A percentile compares a stretch with the other conserved stretches of the same genome.
Conservation (phyloP, 208 protist genomes). For the Vickermania ingenoplastis region DNA sequence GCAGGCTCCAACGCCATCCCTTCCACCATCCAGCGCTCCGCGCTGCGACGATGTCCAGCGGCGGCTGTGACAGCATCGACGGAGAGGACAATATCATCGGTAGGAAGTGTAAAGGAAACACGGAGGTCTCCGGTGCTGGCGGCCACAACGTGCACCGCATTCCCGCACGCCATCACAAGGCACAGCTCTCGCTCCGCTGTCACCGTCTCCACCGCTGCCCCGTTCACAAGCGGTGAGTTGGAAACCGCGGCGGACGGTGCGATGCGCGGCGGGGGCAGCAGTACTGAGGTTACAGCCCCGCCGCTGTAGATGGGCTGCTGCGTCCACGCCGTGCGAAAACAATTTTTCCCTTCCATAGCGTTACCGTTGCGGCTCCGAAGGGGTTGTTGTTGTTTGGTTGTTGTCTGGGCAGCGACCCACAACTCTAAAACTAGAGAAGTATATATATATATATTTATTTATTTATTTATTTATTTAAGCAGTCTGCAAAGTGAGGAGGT, state of each 20-base stretch:
- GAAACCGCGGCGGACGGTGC: background rate
- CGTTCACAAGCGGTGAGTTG: no score
- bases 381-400: no score
- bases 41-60: background rate
- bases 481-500: no score
- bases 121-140: conserved; percentile 42
- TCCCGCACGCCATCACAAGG: conserved; percentile 73
- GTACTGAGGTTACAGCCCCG: conserved; percentile 61
- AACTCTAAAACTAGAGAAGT: no score
- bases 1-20: background rate
- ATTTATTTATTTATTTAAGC: no score
- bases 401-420: no score
- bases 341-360: conserved; percentile 82
- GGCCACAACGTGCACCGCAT: conserved; percentile 68
- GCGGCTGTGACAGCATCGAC: conserved; percentile 66
- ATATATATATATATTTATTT: no score
- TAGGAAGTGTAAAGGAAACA: conserved; percentile 60
- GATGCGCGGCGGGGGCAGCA: conserved; percentile 14
- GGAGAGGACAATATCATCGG: conserved; percentile 79
- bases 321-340: conserved; percentile 74
- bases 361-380: background rate
- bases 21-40: background rate
- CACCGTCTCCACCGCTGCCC: background rate
- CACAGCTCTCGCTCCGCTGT: conserved; percentile 19
- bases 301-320: conserved; percentile 83